phyloP scores from a whole-genome alignment of 2,329 filamentous ascomycete species.

The Tolypocladium inflatum region DNA sequence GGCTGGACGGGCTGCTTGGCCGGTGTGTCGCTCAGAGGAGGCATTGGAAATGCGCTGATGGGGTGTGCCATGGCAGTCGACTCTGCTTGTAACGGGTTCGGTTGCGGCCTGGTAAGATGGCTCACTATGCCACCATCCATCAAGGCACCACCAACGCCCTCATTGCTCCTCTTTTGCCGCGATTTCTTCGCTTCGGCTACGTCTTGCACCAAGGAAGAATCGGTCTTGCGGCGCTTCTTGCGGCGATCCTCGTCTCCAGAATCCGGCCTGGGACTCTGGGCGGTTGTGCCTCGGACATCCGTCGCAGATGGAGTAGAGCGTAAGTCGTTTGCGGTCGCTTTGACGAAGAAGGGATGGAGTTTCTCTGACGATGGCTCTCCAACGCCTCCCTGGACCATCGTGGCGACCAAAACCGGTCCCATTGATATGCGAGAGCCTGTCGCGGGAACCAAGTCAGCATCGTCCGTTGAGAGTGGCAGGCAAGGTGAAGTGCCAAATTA shows the following conservation, averaged over 20 bases:
- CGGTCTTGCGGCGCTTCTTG: conserved; percentile 35
- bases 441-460: not conserved
- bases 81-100: not conserved
- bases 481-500: not conserved
- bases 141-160: conserved; percentile 4
- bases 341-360: conserved; percentile 46
- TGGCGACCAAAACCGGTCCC: conserved; percentile 30
- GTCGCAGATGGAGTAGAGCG: conserved; percentile 1
- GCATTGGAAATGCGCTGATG: conserved; percentile 2
- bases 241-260: conserved; percentile 19
- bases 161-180: conserved; percentile 13
- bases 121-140: conserved; percentile 7
- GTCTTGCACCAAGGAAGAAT: conserved; percentile 13
- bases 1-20: conserved; percentile 1
- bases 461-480: no score
- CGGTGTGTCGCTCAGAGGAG: conserved; percentile 8
- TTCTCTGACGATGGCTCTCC: conserved; percentile 29
- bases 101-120: conserved; percentile 4
- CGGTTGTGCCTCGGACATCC: not conserved
- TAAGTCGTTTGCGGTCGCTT: conserved; percentile 8
- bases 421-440: conserved; percentile 20
- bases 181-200: conserved; percentile 14
- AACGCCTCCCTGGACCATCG: conserved; percentile 33
- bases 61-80: not conserved
- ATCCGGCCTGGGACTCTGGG: conserved; percentile 9